These are phyloP conservation scores for Pseudocercospora cruenta DNA, from an alignment of 2,329 filamentous ascomycete genomes.

Conservation along the genomic window DNA sequence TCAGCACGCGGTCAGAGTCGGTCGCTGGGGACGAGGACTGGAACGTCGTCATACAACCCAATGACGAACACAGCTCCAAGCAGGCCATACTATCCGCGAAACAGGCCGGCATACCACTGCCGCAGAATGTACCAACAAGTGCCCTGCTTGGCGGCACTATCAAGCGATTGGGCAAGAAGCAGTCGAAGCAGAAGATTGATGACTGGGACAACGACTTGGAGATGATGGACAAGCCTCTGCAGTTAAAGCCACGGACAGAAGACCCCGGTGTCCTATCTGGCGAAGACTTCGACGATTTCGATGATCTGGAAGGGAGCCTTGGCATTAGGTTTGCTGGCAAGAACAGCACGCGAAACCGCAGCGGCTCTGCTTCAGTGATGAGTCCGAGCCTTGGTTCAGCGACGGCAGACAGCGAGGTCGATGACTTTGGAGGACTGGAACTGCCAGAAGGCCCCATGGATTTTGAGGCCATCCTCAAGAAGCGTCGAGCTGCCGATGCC, in stretches of 20 bases:
- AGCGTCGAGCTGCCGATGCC: slow-evolving; percentile 61
- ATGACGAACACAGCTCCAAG: slow-evolving; percentile 80
- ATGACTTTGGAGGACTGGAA: slow-evolving; percentile 85
- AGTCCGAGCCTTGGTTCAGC: slow-evolving; percentile 93
- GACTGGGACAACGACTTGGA: slow-evolving; percentile 58
- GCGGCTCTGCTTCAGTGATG: slow-evolving; percentile 84
- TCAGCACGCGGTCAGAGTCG: slow-evolving; percentile 71
- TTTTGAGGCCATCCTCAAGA: slow-evolving; percentile 76
- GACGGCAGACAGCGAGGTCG: slow-evolving; percentile 92
- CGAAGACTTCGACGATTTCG: slow-evolving; percentile 71
- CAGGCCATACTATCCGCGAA: slow-evolving; percentile 88
- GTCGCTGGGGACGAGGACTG: slow-evolving; percentile 74
- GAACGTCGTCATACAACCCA: slow-evolving; percentile 80
- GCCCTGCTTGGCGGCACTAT: slow-evolving; percentile 92
- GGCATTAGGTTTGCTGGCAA: slow-evolving; percentile 90
- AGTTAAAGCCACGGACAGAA: slow-evolving; percentile 44
- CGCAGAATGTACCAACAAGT: slow-evolving; percentile 81
- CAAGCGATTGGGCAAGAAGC: slow-evolving; percentile 73
- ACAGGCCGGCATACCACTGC: slow-evolving; percentile 88
- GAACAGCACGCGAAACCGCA: slow-evolving; percentile 69
- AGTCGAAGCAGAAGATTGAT: slow-evolving; percentile 48
- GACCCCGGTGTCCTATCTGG: slow-evolving; percentile 38
- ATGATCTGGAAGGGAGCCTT: slow-evolving; percentile 91
- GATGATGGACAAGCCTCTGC: slow-evolving; percentile 46
- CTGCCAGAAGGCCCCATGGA: slow-evolving; percentile 82